phyloP scores from a whole-genome alignment of 2,329 filamentous ascomycete genomes.

The Rachicladosporium sp. region DNA sequence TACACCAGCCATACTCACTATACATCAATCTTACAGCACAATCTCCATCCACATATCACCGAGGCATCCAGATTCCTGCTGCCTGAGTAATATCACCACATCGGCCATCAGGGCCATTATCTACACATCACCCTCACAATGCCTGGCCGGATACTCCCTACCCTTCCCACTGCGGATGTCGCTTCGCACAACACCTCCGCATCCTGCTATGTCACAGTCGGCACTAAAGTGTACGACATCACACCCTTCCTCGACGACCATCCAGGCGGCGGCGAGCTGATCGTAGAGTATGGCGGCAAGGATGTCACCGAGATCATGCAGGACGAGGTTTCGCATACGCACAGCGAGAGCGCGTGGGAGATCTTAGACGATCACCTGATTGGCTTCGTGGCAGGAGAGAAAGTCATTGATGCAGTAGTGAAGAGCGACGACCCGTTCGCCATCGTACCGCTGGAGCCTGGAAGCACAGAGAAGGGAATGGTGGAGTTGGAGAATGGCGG shows the following conservation, averaged over 20 bases:
- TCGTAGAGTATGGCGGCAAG: constrained; percentile 80
- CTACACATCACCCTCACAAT: constrained; percentile 33
- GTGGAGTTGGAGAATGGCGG: constrained; percentile 41
- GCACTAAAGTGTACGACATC: constrained; percentile 85
- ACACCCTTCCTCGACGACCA: constrained; percentile 84
- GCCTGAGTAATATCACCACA: too few relatives aligned
- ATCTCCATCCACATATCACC: too few relatives aligned
- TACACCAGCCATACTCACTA: too few relatives aligned
- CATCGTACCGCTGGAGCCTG: constrained; percentile 41
- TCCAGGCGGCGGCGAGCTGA: constrained; percentile 76
- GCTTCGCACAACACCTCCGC: constrained; percentile 64
- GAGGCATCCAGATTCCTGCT: too few relatives aligned
- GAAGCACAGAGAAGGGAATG: constrained; percentile 31
- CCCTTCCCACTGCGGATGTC: constrained; percentile 69
- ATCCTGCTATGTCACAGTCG: constrained; percentile 88
- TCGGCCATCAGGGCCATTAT: too few relatives aligned
- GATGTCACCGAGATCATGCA: constrained; percentile 74
- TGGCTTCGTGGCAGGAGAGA: constrained; percentile 60
- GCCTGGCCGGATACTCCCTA: constrained; percentile 72
- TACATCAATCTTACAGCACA: too few relatives aligned
- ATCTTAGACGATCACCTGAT: constrained; percentile 78
- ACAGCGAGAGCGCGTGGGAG: constrained; percentile 91
- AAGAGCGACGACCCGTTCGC: constrained; percentile 36
- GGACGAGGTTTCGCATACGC: constrained; percentile 69
- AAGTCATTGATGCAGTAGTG: constrained; percentile 38